Conservation (phyloP, 805 yeast species). For the Saccharomycopsis amapae region DNA sequence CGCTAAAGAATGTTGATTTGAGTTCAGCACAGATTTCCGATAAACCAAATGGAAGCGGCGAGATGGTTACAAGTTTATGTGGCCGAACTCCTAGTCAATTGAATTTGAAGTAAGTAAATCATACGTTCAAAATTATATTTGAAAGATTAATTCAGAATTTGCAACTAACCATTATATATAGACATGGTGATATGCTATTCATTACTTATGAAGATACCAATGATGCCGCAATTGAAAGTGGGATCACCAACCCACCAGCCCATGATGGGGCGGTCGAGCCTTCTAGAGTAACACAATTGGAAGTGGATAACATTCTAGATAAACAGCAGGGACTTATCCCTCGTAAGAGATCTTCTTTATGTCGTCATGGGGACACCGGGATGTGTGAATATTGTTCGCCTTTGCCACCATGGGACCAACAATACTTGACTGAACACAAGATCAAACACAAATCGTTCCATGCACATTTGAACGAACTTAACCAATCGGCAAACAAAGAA, state of each 20-base stretch:
- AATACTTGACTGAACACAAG: slow-evolving; percentile 62
- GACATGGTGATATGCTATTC: slow-evolving; percentile 54
- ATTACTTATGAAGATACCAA: slow-evolving; percentile 37
- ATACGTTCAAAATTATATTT: background rate
- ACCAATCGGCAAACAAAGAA: slow-evolving; percentile 57
- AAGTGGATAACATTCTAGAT: slow-evolving; percentile 62
- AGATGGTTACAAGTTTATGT: slow-evolving; percentile 32
- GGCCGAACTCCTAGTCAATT: slow-evolving; percentile 30
- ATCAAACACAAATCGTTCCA: slow-evolving; percentile 89
- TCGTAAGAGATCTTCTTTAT: slow-evolving; percentile 53
- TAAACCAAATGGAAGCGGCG: slow-evolving; percentile 39
- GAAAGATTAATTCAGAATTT: slow-evolving; percentile 27
- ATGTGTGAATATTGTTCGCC: slow-evolving; percentile 98
- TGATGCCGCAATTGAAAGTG: slow-evolving; percentile 6
- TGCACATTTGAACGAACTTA: slow-evolving; percentile 67
- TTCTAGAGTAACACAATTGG: slow-evolving; percentile 44
- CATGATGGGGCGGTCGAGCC: slow-evolving; percentile 15
- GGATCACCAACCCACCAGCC: slow-evolving; percentile 16
- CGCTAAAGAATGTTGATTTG: slow-evolving; percentile 31
- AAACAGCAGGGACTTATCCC: slow-evolving; percentile 64
- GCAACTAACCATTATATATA: slow-evolving; percentile 23
- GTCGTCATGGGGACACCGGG: slow-evolving; percentile 87
- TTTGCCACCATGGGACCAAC: slow-evolving; percentile 87
- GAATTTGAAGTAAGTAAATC: slow-evolving; percentile 28
- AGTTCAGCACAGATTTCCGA: slow-evolving; percentile 35